These are phyloP conservation scores for Lipomyces spencermartinsiae DNA, from an alignment of 805 yeast species.

Conservation along the genomic window DNA sequence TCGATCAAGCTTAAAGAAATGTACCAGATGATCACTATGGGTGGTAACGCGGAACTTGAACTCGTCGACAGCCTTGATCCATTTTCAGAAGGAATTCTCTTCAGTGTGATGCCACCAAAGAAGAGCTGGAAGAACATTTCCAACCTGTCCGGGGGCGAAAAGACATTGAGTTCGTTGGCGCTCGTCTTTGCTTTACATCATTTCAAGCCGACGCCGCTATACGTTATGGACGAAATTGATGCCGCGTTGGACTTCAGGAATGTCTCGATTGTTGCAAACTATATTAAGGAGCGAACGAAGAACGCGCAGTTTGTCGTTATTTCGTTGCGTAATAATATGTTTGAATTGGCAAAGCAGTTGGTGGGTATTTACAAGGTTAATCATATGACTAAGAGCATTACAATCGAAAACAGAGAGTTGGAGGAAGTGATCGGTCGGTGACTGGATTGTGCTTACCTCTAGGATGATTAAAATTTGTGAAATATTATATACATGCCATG, in stretches of 20 bases:
- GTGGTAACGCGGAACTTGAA: conserved; percentile 98
- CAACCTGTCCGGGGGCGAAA: conserved; percentile 96
- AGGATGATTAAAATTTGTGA: not conserved
- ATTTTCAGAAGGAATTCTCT: conserved; percentile 94
- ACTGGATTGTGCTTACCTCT: not conserved
- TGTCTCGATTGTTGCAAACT: conserved; percentile 96
- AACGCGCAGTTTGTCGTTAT: conserved; percentile 97
- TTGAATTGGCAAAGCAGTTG: conserved; percentile 90
- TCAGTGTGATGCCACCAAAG: conserved; percentile 99
- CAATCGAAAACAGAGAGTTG: conserved; percentile 34
- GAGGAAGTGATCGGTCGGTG: not conserved
- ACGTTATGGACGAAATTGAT: conserved; percentile 99
- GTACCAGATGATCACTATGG: conserved; percentile 99
- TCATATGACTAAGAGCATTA: conserved; percentile 59
- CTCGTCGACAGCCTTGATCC: conserved; percentile 95
- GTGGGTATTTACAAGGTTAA: conserved; percentile 95
- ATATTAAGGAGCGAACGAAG: conserved; percentile 92
- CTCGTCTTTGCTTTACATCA: conserved; percentile 94
- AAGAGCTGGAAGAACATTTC: conserved; percentile 97
- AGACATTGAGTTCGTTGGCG: conserved; percentile 92
- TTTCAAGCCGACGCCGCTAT: conserved; percentile 94
- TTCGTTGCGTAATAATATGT: conserved; percentile 95
- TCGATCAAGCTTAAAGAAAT: conserved; percentile 90
- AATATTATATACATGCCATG: not conserved
- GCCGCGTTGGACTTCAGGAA: conserved; percentile 98